Base-by-base conservation (phyloP, 2,329 filamentous ascomycete species). In the Aspergillus tamarii region DNA sequence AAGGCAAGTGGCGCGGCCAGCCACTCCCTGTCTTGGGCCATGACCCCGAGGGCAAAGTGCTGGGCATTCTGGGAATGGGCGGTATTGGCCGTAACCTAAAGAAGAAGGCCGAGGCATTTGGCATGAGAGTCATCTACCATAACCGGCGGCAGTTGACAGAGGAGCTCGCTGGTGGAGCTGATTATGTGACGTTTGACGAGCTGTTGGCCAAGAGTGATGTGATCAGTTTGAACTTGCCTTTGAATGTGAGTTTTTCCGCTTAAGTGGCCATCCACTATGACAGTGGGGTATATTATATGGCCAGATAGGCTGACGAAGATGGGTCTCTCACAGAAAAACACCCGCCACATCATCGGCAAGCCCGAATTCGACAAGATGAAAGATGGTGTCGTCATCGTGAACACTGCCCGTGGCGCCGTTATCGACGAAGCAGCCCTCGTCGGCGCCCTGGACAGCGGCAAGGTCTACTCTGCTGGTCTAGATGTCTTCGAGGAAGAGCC, bases 401-500 rank as follows among this genome's bases (percentile, higher is more conserved):
- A 95, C 80, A 94, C 92, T 0, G 92, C 92, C 11, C 88, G 92
- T 21, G 92, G 92, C 28, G 91, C 91, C 34, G 88, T 95, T 61
- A 91, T 96, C 72, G 90, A 96, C 71, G 92, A 96, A 78, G 88
- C 84, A 8, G 92, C 92, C 1, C 86, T 96, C 9, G 92, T 94
- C 7, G 80, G 87, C 52, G 91, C 92, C 1, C 83, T 96, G 2
- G 84, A 89, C 23, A 84, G 81, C 19, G 91, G 92, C 8, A 86
- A 88, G 63, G 91, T 96, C 48, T 84, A 84, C 67, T 89, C 87
- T 12, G 89, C 83, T 16, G 92, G 92, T 1, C 83, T 96, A 6
- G 92, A 96, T 74, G 92, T 96, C 57, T 96, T 89, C 73, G 92
- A 96, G 74, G 83, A 93, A 43, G 92, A 96, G 77, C 93, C 93